phyloP scores from a whole-genome alignment of 345 rosid genomes.

The Hibiscus tridactylites region DNA sequence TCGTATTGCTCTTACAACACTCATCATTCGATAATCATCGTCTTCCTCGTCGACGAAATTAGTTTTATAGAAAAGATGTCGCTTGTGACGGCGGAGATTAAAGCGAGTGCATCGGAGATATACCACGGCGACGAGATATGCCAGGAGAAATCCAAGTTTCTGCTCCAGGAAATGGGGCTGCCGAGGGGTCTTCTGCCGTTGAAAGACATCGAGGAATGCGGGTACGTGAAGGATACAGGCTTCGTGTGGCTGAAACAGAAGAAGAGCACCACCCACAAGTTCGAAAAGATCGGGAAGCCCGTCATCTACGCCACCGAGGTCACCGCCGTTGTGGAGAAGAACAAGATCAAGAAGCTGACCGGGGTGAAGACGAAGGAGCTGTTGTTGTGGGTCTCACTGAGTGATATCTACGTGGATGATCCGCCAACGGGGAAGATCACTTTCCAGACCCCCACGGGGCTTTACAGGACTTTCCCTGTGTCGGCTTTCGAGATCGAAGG shows the following conservation, averaged over 20 bases:
- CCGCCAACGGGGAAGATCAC: slow-evolving; percentile 54
- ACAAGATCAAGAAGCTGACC: slow-evolving; percentile 83
- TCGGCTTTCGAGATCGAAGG: slow-evolving; percentile 59
- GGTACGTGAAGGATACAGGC: slow-evolving; percentile 73
- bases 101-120: slow-evolving; percentile 53
- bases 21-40: not conserved
- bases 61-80: slow-evolving; percentile 21
- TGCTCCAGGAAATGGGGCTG: slow-evolving; percentile 55
- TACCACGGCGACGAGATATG: slow-evolving; percentile 73
- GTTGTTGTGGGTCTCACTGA: slow-evolving; percentile 55
- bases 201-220: slow-evolving; percentile 67
- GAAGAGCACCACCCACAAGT: slow-evolving; percentile 67
- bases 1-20: not conserved
- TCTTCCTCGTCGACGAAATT: not conserved
- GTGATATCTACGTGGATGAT: slow-evolving; percentile 52
- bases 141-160: slow-evolving; percentile 42
- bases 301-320: slow-evolving; percentile 63
- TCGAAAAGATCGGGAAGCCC: slow-evolving; percentile 54
- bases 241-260: slow-evolving; percentile 93
- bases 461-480: slow-evolving; percentile 58
- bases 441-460: slow-evolving; percentile 71
- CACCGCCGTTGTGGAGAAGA: slow-evolving; percentile 50
- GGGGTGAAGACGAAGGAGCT: slow-evolving; percentile 97
- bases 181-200: slow-evolving; percentile 81
- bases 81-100: slow-evolving; percentile 59